Percentiles rank a stretch among this genome's conserved stretches.
Evolutionary conservation across 2,329 filamentous ascomycete species (phyloP).

Genomic region (Cercospora sp.): DNA sequence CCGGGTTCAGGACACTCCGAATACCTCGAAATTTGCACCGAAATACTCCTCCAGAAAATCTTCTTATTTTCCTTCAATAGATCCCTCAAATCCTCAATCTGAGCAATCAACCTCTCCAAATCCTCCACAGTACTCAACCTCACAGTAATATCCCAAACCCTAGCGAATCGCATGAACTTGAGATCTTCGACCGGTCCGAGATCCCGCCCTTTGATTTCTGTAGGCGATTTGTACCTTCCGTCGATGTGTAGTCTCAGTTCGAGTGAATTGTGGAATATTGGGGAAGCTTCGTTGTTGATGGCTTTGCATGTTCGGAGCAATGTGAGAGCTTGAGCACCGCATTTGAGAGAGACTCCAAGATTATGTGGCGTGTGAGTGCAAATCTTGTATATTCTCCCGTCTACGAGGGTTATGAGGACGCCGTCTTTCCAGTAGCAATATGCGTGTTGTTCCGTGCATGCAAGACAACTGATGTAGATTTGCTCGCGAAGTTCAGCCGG

Average conservation of each 20-base stretch:
- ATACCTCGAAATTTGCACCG: slow-evolving; percentile 21
- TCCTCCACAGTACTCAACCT: slow-evolving; percentile 21
- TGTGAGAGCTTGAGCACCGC: slow-evolving; percentile 29
- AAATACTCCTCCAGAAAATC: slow-evolving; percentile 19
- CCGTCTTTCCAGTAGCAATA: slow-evolving; percentile 25
- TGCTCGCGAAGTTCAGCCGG: slow-evolving; percentile 37
- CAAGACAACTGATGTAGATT: slow-evolving; percentile 34
- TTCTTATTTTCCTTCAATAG: slow-evolving; percentile 5
- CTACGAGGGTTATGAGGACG: slow-evolving; percentile 22
- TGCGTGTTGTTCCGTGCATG: slow-evolving; percentile 22
- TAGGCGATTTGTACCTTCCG: slow-evolving; percentile 19
- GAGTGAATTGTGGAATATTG: slow-evolving; percentile 43
- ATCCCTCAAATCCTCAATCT: slow-evolving; percentile 15
- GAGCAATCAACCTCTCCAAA: slow-evolving; percentile 15
- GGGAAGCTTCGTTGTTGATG: slow-evolving; percentile 46
- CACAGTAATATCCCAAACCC: slow-evolving; percentile 20
- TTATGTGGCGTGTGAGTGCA: slow-evolving; percentile 34
- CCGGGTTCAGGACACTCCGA: slow-evolving; percentile 17
- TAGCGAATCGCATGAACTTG: slow-evolving; percentile 11
- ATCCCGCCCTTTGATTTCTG: slow-evolving; percentile 20
- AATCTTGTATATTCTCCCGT: slow-evolving; percentile 37
- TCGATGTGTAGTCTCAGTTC: slow-evolving; percentile 21
- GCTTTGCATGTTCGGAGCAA: slow-evolving; percentile 45
- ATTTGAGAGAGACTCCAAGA: slow-evolving; percentile 12
- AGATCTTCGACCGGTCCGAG: slow-evolving; percentile 19